These are phyloP conservation scores for Austroboletus niveus DNA, from an alignment of 1,284 basidiomycete genomes.

Conservation along the genomic window DNA sequence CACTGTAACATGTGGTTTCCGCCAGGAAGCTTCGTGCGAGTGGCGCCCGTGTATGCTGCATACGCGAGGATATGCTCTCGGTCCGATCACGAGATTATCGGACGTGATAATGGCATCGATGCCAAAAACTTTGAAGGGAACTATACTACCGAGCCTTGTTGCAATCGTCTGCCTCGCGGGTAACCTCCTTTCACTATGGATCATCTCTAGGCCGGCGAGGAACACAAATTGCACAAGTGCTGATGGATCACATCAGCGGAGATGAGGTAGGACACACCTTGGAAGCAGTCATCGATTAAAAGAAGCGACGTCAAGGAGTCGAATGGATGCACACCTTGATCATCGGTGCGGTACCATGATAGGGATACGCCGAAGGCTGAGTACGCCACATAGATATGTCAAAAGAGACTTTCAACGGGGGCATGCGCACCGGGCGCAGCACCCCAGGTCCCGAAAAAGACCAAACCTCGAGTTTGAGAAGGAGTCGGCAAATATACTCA, in stretches of 20 bases:
- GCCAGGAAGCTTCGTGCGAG: constrained; percentile 15
- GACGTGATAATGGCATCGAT: constrained; percentile 7
- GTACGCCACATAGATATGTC: constrained; percentile 18
- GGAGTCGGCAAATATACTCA: constrained; percentile 1
- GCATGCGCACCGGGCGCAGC: constrained; percentile 2
- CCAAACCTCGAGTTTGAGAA: constrained; percentile 17
- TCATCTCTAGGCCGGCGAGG: not conserved
- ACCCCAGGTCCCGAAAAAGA: not conserved
- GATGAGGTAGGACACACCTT: constrained; percentile 15
- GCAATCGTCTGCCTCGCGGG: not conserved
- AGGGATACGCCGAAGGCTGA: constrained; percentile 1
- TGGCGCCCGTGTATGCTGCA: constrained; percentile 15
- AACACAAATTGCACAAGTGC: not conserved
- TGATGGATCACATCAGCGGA: constrained; percentile 17
- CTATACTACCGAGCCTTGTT: not conserved
- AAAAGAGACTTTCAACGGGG: not conserved
- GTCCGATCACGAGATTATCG: constrained; percentile 3
- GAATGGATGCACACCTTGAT: constrained; percentile 11
- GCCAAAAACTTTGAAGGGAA: constrained; percentile 9
- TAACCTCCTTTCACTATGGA: not conserved
- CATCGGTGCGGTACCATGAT: constrained; percentile 2
- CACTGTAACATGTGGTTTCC: constrained; percentile 26
- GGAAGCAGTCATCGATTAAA: constrained; percentile 16
- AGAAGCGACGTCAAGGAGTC: constrained; percentile 12
- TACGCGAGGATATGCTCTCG: not conserved